A percentile compares a stretch with the other conserved stretches of the same genome.
Conservation (phyloP, 352 stramenopile genomes). For the Phytophthora aleatoria region DNA sequence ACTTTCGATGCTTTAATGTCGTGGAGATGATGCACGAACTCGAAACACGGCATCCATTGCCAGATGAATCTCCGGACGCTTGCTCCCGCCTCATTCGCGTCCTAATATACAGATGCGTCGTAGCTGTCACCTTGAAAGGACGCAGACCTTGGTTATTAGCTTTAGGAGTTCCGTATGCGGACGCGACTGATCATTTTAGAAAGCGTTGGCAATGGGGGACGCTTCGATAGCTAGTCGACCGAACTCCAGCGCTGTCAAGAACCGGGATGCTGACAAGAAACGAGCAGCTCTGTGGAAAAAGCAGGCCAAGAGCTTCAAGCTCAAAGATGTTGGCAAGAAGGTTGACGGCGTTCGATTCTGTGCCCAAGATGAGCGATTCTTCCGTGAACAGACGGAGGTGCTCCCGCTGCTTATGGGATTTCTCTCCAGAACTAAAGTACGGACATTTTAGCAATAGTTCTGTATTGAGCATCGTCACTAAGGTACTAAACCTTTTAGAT, state of each 20-base stretch:
- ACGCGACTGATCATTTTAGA: slow-evolving; percentile 21
- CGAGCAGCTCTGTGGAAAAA: slow-evolving; percentile 51
- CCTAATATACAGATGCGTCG: background rate
- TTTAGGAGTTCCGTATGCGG: background rate
- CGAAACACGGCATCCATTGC: background rate
- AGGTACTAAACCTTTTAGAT: slow-evolving; percentile 19
- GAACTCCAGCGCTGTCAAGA: slow-evolving; percentile 26
- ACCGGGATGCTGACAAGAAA: slow-evolving; percentile 40
- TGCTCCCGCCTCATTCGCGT: background rate
- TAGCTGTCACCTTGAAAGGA: slow-evolving; percentile 21
- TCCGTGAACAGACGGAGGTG: slow-evolving; percentile 61
- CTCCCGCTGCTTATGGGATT: slow-evolving; percentile 54
- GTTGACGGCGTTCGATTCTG: slow-evolving; percentile 60
- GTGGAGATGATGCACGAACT: too few relatives aligned
- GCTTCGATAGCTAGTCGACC: slow-evolving; percentile 10
- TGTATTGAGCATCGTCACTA: background rate
- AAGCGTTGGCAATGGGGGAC: slow-evolving; percentile 25
- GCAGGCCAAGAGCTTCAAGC: slow-evolving; percentile 63
- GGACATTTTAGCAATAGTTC: background rate
- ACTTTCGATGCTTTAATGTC: too few relatives aligned
- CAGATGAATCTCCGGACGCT: background rate
- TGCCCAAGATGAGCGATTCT: slow-evolving; percentile 54
- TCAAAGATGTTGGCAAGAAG: slow-evolving; percentile 73
- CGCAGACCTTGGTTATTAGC: background rate
- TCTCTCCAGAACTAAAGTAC: slow-evolving; percentile 59